Conservation (phyloP, 2,329 filamentous ascomycete genomes). For the Amauroascus verrucosus region DNA sequence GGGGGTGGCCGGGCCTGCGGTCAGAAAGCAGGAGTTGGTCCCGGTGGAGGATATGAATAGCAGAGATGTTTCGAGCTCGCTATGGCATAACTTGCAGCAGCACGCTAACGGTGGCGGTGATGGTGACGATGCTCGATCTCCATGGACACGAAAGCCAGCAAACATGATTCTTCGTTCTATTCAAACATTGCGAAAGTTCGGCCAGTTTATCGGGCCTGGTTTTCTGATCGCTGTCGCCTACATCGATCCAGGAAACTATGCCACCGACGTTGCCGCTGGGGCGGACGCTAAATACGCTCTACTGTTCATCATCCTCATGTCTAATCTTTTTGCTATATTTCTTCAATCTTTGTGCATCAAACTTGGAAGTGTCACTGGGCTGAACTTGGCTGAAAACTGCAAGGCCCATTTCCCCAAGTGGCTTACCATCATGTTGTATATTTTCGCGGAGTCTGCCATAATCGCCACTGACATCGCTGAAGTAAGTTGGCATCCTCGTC, state of each 20-base stretch:
- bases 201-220: conserved; percentile 38
- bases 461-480: conserved; percentile 64
- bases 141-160: neutral
- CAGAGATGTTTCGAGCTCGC: neutral
- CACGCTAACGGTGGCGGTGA: neutral
- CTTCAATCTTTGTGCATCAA: conserved; percentile 45
- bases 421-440: conserved; percentile 53
- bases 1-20: conserved; percentile 3
- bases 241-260: conserved; percentile 42
- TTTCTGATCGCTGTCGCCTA: conserved; percentile 41
- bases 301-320: conserved; percentile 40
- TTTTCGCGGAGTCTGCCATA: conserved; percentile 56
- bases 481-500: conserved; percentile 28
- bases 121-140: neutral
- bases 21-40: neutral
- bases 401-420: conserved; percentile 55
- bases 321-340: conserved; percentile 41
- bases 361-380: conserved; percentile 57
- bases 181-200: conserved; percentile 31
- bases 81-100: neutral
- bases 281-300: conserved; percentile 36
- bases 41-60: neutral
- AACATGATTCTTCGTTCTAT: neutral
- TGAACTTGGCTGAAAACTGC: conserved; percentile 57
- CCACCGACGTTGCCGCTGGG: conserved; percentile 41